Evolutionary conservation across 306 rosid genomes (phyloP), one percentile per base, ranked within the genome.

Genomic region (Arachis hypogaea): DNA sequence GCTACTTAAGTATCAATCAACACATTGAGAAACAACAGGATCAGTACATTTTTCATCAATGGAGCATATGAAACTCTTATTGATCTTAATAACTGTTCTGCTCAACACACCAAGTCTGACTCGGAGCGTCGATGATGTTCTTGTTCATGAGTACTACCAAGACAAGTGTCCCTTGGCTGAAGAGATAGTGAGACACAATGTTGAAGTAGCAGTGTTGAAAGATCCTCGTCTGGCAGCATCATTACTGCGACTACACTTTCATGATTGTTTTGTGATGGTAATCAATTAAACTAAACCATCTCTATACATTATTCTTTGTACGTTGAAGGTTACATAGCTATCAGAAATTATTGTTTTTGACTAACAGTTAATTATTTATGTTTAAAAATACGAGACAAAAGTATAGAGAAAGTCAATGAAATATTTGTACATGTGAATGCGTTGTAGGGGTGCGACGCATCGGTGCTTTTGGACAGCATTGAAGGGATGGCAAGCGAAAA

Each of bases 201-300:
- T 93, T 5, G 85, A 82, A 74, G 82, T 71, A 70, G 94, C 86
- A 2, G 81, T 86, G 52, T 36, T 68, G 16, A 93, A 69, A 84
- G 90, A 93, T 68, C 97, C 94, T 44, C 89, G 94, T 60, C 78
- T 91, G 85, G 98, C 96, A 46, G 98, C 94, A 9, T 89, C 97
- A 0, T 76, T 93, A 67, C 98, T 93, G 43, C 97, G 97, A 69
- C 73, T 93, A 71, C 98, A 93, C 78, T 93, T 93, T 52, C 98
- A 93, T 14, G 97, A 93, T 87, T 93, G 98, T 45, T 93, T 93
- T 69, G 97, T 91, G 71, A 59, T 86, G 96, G 97, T 90, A 77
- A 61, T 12, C 29, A 68, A 22, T 22, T 46, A 5, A 6, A 2
- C 44, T 11, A 59, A 46, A 54, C 45, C 36, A 7, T 18, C 5